Percentiles rank a stretch among this genome's conserved stretches.
Conservation (phyloP, 306 rosid genomes). For the Macrotyloma uniflorum region DNA sequence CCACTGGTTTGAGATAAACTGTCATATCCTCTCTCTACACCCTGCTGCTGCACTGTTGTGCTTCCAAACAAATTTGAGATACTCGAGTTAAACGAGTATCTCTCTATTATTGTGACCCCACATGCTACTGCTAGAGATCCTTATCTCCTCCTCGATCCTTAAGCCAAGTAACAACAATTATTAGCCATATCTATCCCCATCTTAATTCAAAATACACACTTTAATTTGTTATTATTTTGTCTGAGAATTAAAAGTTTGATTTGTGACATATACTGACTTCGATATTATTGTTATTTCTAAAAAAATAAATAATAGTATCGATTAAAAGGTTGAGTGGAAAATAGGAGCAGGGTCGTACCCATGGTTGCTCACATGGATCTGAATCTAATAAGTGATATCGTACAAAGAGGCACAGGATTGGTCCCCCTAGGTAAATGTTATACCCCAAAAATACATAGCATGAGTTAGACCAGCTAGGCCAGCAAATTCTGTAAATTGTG, state of each 20-base stretch:
- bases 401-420: constrained; percentile 47
- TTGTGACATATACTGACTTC: neutral
- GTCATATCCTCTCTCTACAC: neutral
- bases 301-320: neutral
- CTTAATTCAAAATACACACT: constrained; percentile 6
- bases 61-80: constrained; percentile 14
- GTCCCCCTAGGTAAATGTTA: constrained; percentile 57
- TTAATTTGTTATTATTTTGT: neutral
- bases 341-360: constrained; percentile 38
- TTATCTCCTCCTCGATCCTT: neutral
- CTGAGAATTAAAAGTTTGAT: neutral
- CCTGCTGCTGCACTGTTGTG: neutral
- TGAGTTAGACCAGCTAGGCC: constrained; percentile 51
- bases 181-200: neutral
- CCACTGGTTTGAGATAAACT: neutral
- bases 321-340: constrained; percentile 32
- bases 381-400: constrained; percentile 36
- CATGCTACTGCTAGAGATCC: neutral
- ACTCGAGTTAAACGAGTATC: neutral
- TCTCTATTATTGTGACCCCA: constrained; percentile 4
- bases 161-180: neutral
- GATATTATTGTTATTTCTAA: neutral
- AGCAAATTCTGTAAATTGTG: constrained; percentile 23
- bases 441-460: constrained; percentile 36
- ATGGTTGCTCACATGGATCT: constrained; percentile 44